These are phyloP conservation scores for Fusarium continuum DNA, from an alignment of 2,329 filamentous ascomycete genomes.

Conservation along the genomic window DNA sequence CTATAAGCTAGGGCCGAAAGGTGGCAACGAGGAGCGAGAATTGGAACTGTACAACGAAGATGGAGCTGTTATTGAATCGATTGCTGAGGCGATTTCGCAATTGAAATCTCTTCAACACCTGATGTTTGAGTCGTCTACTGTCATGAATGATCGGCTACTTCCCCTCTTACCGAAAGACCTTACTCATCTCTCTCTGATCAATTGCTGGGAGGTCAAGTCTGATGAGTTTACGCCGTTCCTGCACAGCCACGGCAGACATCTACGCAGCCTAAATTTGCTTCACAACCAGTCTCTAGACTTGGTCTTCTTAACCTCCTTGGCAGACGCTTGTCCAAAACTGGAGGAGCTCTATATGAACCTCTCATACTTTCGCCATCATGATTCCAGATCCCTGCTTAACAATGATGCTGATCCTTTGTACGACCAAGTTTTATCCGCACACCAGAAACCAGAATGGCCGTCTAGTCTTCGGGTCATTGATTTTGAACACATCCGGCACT, in stretches of 20 bases:
- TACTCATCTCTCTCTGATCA: constrained; percentile 75
- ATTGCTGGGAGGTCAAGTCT: constrained; percentile 80
- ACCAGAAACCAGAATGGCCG: constrained; percentile 82
- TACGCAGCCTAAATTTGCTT: constrained; percentile 74
- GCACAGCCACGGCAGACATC: constrained; percentile 69
- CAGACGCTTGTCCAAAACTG: constrained; percentile 73
- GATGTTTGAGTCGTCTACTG: constrained; percentile 77
- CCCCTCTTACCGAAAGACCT: constrained; percentile 73
- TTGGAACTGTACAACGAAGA: constrained; percentile 51
- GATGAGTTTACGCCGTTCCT: constrained; percentile 73
- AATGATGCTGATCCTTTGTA: constrained; percentile 79
- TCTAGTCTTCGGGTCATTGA: constrained; percentile 74
- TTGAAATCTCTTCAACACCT: constrained; percentile 74
- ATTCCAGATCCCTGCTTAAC: constrained; percentile 60
- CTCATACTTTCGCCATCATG: constrained; percentile 77
- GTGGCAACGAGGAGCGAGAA: constrained; percentile 46
- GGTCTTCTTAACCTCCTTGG: constrained; percentile 75
- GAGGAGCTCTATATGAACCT: constrained; percentile 79
- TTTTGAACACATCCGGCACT: constrained; percentile 80
- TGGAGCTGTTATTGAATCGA: constrained; percentile 52
- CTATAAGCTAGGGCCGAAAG: constrained; percentile 50
- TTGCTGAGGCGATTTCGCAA: constrained; percentile 48
- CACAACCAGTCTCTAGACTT: constrained; percentile 84
- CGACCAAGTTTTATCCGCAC: constrained; percentile 68
- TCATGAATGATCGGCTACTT: constrained; percentile 75